These are phyloP conservation scores for Mycena latifolia DNA, from an alignment of 768 basidiomycete species.

Conservation along the genomic window DNA sequence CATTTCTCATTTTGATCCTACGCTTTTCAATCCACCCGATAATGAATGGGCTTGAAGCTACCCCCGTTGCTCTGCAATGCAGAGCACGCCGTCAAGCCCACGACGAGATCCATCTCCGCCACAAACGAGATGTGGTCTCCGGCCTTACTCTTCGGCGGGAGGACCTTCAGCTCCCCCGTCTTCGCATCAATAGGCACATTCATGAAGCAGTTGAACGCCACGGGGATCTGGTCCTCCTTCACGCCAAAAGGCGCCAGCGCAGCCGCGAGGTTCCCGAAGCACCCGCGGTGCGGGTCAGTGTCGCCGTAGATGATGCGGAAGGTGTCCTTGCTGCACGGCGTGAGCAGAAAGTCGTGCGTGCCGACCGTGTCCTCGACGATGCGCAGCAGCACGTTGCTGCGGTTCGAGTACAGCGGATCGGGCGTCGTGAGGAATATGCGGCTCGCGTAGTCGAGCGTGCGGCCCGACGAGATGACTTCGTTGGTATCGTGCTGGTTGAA, in stretches of 20 bases:
- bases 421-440: slow-evolving; percentile 25
- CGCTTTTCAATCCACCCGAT: slow-evolving; percentile 15
- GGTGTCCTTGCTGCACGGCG: slow-evolving; percentile 23
- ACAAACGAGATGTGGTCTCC: slow-evolving; percentile 25
- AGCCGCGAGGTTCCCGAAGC: slow-evolving; percentile 23
- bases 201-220: slow-evolving; percentile 32
- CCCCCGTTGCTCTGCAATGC: slow-evolving; percentile 29
- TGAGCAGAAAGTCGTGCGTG: slow-evolving; percentile 28
- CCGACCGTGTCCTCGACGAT: slow-evolving; percentile 26
- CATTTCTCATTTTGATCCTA: too few species aligned
- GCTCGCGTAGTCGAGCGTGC: slow-evolving; percentile 29
- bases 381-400: slow-evolving; percentile 26
- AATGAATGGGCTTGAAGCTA: slow-evolving; percentile 29
- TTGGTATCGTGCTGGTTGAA: slow-evolving; percentile 13
- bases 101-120: slow-evolving; percentile 22
- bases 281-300: slow-evolving; percentile 19
- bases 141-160: slow-evolving; percentile 27
- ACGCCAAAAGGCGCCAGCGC: slow-evolving; percentile 20
- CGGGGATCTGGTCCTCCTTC: slow-evolving; percentile 23
- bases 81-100: slow-evolving; percentile 28
- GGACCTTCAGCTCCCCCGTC: slow-evolving; percentile 24
- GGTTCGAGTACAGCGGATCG: slow-evolving; percentile 28
- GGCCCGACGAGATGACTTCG: slow-evolving; percentile 27
- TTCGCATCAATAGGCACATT: slow-evolving; percentile 19
- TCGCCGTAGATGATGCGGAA: slow-evolving; percentile 31